These are phyloP conservation scores for Poa annua DNA, from an alignment of 176 grass and related monocot genomes.

Conservation along the genomic window DNA sequence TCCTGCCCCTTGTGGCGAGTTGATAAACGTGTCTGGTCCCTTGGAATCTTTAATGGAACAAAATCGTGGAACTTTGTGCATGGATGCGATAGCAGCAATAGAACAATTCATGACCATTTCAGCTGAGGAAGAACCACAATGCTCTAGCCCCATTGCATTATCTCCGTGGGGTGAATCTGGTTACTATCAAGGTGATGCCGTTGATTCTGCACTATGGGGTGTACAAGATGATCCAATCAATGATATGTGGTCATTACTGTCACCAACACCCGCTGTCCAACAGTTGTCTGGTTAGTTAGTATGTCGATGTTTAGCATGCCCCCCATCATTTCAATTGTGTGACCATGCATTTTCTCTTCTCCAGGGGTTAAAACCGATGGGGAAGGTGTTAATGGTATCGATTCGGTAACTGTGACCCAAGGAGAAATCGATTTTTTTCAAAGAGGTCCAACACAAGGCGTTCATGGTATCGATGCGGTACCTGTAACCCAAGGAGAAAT, in stretches of 20 bases:
- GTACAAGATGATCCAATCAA: slow-evolving; percentile 46
- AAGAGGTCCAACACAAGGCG: slow-evolving; percentile 30
- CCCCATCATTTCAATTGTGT: slow-evolving; percentile 4
- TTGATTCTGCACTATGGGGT: slow-evolving; percentile 59
- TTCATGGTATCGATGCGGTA: slow-evolving; percentile 26
- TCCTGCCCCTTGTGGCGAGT: slow-evolving; percentile 36
- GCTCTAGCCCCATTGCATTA: slow-evolving; percentile 53
- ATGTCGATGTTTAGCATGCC: slow-evolving; percentile 28
- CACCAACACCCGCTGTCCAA: slow-evolving; percentile 42
- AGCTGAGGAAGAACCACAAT: slow-evolving; percentile 49
- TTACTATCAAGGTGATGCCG: slow-evolving; percentile 52
- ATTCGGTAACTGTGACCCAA: slow-evolving; percentile 30
- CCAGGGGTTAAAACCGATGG: slow-evolving; percentile 39
- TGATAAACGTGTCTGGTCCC: slow-evolving; percentile 40
- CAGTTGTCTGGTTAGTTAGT: slow-evolving; percentile 50
- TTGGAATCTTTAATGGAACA: slow-evolving; percentile 52
- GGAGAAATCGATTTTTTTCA: slow-evolving; percentile 32
- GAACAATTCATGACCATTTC: slow-evolving; percentile 41
- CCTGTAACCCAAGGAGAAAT: slow-evolving; percentile 34
- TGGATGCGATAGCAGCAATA: slow-evolving; percentile 36
- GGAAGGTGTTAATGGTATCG: slow-evolving; percentile 12
- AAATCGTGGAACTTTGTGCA: slow-evolving; percentile 48
- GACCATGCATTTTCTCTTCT: slow-evolving; percentile 38
- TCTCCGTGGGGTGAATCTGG: slow-evolving; percentile 55
- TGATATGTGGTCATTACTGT: slow-evolving; percentile 60